Evolutionary conservation across 495 filamentous ascomycete genomes (phyloP), one percentile per base, ranked within the genome.

Genomic region (Astrothelium macrocarpum): DNA sequence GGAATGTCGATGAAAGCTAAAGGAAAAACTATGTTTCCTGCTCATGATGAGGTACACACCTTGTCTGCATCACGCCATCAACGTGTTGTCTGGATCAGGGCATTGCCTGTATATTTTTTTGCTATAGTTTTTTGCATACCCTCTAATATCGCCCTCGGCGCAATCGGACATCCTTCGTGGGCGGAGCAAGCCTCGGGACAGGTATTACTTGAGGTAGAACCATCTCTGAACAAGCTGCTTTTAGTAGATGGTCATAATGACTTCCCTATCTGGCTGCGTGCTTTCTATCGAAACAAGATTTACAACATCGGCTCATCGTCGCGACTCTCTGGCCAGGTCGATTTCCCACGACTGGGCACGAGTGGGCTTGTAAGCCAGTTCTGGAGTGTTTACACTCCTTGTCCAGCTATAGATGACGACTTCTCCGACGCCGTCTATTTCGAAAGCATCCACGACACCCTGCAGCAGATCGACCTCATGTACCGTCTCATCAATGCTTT

Each of bases 391-490:
- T 56, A 23, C 49, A 26, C 2, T 29, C 32, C 31, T 28, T 65
- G 62, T 49, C 67, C 65, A 16, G 59, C 62, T 10, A 1, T 9
- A 12, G 49, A 59, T 23, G 36, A 59, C 34, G 61, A 67, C 59
- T 70, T 67, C 56, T 39, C 59, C 11, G 63, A 67, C 26, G 49
- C 25, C 2, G 25, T 53, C 1, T 63, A 68, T 46, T 59, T 70
- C 18, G 64, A 66, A 31, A 61, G 62, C 9, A 32, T 70, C 1
- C 63, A 65, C 16, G 69, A 73, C 25, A 75, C 74, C 0, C 64
- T 78, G 5, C 71, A 78, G 56, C 75, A 78, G 62, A 74, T 78
- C 36, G 75, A 78, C 56, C 62, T 76, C 0, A 64, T 73, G 12
- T 63, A 75, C 59, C 70, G 71, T 2, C 53, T 78, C 18, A 62